Evolutionary conservation across 352 stramenopile genomes (phyloP), one percentile per base, ranked within the genome.

Genomic region (Globisporangium nagaii): DNA sequence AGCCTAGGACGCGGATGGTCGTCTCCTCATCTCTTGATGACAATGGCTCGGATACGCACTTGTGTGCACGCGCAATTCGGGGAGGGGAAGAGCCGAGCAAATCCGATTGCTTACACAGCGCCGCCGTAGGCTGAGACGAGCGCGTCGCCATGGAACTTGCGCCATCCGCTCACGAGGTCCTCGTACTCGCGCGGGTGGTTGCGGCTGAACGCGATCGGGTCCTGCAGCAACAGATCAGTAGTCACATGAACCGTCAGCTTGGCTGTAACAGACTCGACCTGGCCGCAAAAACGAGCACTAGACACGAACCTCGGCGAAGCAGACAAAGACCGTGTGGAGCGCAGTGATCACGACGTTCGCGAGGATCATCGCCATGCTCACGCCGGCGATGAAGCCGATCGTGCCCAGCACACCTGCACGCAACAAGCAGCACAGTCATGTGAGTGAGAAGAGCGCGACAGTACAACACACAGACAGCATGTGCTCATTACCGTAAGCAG

Each of bases 241-340:
- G 6, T 12, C 22, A 31, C 49, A 42, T 47, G 27, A 35, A 58
- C 22, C 2, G 37, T 66, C 28, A 75, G 43, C 39, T 44, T 43
- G n/a, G n/a, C n/a, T 34, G 17, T 31, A 34, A 39, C 32, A 27
- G 9, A 11, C 19, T 20, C 19, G 10, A 2, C 11, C 25, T 19
- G 28, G 36, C 8, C 11, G n/a, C 2, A 53, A 56, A 17, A 51
- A 48, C 5, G 20, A 39, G 25, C n/a, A 36, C 20, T 36, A 9
- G 15, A 37, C 7, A 31, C 65, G 17, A 68, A 88, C 78, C 79
- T 94, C 84, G 22, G 84, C 84, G 63, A 94, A 94, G 66, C 84
- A 94, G 41, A 94, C 84, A 59, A 94, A 94, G 19, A 94, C 67
- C 31, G 84, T 94, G 71, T 94, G 84, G 6, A 94, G 75, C 52